Evolutionary conservation across 2,329 filamentous ascomycete genomes (phyloP), one percentile per base, ranked within the genome.

Genomic region (Chrysoporthe puriensis): DNA sequence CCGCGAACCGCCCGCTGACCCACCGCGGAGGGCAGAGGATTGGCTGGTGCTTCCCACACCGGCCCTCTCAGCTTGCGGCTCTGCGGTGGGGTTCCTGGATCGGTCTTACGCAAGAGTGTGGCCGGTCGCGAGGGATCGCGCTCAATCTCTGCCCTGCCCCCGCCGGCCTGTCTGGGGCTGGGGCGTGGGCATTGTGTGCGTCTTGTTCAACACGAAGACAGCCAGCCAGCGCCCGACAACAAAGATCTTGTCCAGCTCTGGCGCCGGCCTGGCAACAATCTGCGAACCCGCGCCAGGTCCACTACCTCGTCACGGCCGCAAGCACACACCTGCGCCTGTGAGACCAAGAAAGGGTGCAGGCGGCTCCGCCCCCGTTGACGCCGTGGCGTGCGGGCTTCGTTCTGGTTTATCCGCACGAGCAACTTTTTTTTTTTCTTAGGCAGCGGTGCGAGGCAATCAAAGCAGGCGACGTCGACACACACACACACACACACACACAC

Each of bases 41-140:
- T 69, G 68, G 62, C 43, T 18, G 42, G 11, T 52, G 9, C 54
- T 59, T 40, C 43, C 50, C 18, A 44, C 64, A 61, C 40, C 67
- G 32, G 9, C 14, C 21, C n/a, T 26, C 40, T 66, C 66, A 70
- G 68, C 68, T 70, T 70, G 68, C 62, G 68, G 68, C 68, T 70
- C 68, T 68, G 62, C 59, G 34, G 63, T 52, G 52, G 66, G 40
- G 50, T 65, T 65, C 62, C 62, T 42, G 54, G 54, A 46, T n/a
- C 59, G 48, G 43, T 43, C 42, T 61, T 43, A 46, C 43, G 8
- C 26, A 18, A 13, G 14, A 14, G 57, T 46, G 59, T 60, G 57
- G 18, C 57, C 40, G 40, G 36, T 43, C 21, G n/a, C 36, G 26
- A 9, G 14, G 4, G 13, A 40, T 36, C 40, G 36, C 40, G n/a